These are phyloP conservation scores for Sequoia sempervirens DNA, from an alignment of 75 land plant genomes.

Conservation along the genomic window DNA sequence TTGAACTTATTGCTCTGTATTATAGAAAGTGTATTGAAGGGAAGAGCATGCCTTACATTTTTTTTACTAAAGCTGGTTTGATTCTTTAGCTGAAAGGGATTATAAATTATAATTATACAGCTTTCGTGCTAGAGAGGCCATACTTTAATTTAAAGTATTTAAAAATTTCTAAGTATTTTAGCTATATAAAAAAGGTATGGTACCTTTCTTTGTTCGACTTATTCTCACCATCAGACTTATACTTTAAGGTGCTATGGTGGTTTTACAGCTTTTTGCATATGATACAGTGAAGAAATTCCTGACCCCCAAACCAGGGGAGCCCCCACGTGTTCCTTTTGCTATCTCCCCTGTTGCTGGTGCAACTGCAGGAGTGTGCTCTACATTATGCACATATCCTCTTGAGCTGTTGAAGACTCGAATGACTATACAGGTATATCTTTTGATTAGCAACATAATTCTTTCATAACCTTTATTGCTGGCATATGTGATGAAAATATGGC, in stretches of 20 bases:
- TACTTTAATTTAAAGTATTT: not conserved
- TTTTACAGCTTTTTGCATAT: constrained; percentile 84
- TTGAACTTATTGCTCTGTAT: not conserved
- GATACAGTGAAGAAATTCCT: constrained; percentile 81
- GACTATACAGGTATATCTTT: constrained; percentile 70
- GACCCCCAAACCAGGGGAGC: constrained; percentile 59
- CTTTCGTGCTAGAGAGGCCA: not conserved
- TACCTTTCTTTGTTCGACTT: not conserved
- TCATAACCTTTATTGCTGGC: not conserved
- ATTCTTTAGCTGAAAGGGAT: not conserved
- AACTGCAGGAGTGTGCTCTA: constrained; percentile 93
- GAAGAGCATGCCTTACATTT: not conserved
- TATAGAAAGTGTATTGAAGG: not conserved
- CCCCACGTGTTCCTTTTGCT: constrained; percentile 56
- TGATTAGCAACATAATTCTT: not conserved
- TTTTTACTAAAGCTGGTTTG: not conserved
- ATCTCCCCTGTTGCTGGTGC: constrained; percentile 85
- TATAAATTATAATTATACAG: not conserved
- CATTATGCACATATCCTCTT: constrained; percentile 83
- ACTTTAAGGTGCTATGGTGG: not conserved
- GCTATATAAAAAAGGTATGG: not conserved
- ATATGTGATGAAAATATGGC: not conserved
- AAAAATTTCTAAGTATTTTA: not conserved
- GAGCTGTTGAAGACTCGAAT: constrained; percentile 92
- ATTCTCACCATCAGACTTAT: not conserved